These are phyloP conservation scores for Parietaria judaica DNA, from an alignment of 306 rosid genomes.

Conservation along the genomic window DNA sequence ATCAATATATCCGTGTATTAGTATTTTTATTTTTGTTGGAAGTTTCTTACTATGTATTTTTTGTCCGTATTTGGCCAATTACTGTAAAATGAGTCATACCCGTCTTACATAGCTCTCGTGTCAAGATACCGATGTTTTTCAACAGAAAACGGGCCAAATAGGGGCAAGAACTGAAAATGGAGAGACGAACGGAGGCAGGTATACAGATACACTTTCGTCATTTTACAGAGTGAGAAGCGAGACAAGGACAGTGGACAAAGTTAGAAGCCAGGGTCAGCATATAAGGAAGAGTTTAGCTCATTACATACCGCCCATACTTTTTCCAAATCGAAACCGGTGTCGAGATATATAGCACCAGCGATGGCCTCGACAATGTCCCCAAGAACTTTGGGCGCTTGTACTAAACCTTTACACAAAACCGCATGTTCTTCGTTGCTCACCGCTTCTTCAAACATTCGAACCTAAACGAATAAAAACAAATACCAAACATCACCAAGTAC, in stretches of 20 bases:
- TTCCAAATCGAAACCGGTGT: slow-evolving; percentile 42
- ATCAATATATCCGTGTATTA: too few relatives aligned
- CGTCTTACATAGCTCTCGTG: too few relatives aligned
- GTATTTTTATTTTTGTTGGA: too few relatives aligned
- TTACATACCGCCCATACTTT: slow-evolving; percentile 59
- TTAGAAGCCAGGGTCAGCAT: too few relatives aligned
- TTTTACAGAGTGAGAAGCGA: background rate
- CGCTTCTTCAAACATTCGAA: slow-evolving; percentile 39
- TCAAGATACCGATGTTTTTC: too few relatives aligned
- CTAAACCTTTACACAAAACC: slow-evolving; percentile 40
- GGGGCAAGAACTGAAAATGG: too few relatives aligned
- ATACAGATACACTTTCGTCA: background rate
- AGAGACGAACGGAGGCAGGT: too few relatives aligned
- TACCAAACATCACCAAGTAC: background rate
- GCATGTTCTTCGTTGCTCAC: slow-evolving; percentile 29
- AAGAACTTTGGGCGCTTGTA: slow-evolving; percentile 84
- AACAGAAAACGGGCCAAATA: too few relatives aligned
- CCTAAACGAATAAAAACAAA: slow-evolving; percentile 21
- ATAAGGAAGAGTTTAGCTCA: background rate
- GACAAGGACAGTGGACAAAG: too few relatives aligned
- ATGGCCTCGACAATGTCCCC: slow-evolving; percentile 81
- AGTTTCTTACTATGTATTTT: too few relatives aligned
- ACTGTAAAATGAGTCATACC: too few relatives aligned
- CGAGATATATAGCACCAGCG: slow-evolving; percentile 64
- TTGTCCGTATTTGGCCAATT: too few relatives aligned